These are phyloP conservation scores for Daldinia concentrica DNA, from an alignment of 495 filamentous ascomycete genomes.

Conservation along the genomic window DNA sequence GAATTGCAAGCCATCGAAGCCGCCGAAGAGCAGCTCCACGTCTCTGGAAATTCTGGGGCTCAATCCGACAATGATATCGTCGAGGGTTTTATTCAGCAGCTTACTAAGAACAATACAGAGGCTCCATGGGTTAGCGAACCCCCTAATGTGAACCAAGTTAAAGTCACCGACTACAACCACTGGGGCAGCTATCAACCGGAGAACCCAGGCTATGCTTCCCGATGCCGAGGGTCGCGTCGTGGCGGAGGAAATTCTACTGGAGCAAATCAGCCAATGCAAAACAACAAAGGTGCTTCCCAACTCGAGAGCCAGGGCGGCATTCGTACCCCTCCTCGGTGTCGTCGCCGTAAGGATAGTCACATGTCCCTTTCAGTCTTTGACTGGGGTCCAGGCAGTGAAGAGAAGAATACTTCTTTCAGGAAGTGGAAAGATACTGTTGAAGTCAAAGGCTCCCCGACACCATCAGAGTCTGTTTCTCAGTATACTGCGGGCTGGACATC, in stretches of 20 bases:
- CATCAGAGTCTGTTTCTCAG: constrained; percentile 6
- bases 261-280: not conserved
- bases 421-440: not conserved
- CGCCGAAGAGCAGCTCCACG: too few species aligned
- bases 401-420: not conserved
- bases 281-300: not conserved
- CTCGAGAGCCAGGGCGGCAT: not conserved
- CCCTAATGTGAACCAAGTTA: not conserved
- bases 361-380: not conserved
- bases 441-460: not conserved
- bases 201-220: not conserved
- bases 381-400: not conserved
- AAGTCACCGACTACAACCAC: not conserved
- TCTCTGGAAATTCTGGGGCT: not conserved
- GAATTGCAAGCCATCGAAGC: too few species aligned
- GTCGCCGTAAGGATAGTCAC: not conserved
- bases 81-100: not conserved
- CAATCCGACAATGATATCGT: not conserved
- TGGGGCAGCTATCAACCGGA: not conserved
- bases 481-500: not conserved
- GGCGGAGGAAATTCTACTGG: not conserved
- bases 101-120: not conserved
- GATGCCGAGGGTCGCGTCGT: not conserved
- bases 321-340: constrained; percentile 1
- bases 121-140: not conserved